Conservation (phyloP, 129 eudicot genomes). For the Glebionis coronaria region DNA sequence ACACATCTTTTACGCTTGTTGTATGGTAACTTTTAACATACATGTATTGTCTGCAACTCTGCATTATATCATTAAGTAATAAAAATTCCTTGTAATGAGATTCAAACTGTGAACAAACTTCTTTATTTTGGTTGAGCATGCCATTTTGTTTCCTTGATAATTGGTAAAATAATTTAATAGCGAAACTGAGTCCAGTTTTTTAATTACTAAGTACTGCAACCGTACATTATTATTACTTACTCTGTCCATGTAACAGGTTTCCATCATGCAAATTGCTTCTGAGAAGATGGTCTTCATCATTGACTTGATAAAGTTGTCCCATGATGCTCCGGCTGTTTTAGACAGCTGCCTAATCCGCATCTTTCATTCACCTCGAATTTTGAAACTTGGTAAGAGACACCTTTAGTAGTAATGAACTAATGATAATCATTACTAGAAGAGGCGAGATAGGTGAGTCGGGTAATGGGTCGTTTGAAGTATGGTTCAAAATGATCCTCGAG, state of each 20-base stretch:
- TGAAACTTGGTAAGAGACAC: conserved; percentile 77
- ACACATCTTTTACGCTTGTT: no score
- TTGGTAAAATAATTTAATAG: no score
- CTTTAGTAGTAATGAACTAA: background rate
- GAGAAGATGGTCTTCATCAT: conserved; percentile 77
- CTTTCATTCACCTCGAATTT: conserved; percentile 75
- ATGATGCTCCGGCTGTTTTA: conserved; percentile 59
- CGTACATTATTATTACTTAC: conserved; percentile 5
- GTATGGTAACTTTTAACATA: no score
- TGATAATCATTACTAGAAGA: conserved; percentile 9
- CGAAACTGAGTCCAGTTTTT: background rate
- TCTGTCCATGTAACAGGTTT: conserved; percentile 58
- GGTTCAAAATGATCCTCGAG: no score
- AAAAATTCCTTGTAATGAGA: no score
- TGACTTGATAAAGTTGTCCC: conserved; percentile 75
- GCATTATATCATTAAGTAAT: no score
- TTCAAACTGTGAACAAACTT: no score
- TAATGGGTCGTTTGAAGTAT: background rate
- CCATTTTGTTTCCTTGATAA: no score
- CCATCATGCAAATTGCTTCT: conserved; percentile 95
- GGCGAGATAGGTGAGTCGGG: conserved; percentile 4
- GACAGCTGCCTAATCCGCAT: conserved; percentile 78
- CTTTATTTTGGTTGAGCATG: no score
- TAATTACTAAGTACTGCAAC: background rate
- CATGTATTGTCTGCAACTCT: no score